phyloP scores from a whole-genome alignment of 345 rosid genomes.

The Tarenaya hassleriana region DNA sequence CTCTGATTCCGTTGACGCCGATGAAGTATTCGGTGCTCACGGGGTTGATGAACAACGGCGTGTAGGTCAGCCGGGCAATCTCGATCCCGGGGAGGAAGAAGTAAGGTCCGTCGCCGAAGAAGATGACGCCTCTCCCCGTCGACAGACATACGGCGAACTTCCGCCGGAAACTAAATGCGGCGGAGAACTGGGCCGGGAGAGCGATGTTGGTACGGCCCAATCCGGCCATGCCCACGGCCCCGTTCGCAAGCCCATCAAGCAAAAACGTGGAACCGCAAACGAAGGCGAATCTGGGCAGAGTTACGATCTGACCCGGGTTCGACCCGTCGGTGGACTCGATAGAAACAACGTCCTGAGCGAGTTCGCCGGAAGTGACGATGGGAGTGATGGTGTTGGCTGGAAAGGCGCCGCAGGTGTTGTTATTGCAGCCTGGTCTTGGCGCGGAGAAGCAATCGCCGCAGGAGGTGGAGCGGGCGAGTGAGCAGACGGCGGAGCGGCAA shows the following conservation, averaged over 20 bases:
- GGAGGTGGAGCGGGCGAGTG: conserved; percentile 37
- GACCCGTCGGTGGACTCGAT: conserved; percentile 59
- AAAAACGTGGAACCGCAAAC: conserved; percentile 37
- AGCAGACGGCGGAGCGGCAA: conserved; percentile 56
- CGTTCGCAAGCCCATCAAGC: conserved; percentile 43
- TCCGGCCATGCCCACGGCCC: conserved; percentile 53
- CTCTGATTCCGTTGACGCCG: conserved; percentile 39
- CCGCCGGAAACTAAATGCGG: conserved; percentile 46
- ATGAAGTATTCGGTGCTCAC: conserved; percentile 70
- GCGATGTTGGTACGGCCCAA: conserved; percentile 47
- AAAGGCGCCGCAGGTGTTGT: conserved; percentile 45
- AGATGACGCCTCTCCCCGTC: conserved; percentile 39
- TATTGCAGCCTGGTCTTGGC: conserved; percentile 63
- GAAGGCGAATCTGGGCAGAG: conserved; percentile 34
- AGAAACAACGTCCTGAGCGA: conserved; percentile 47
- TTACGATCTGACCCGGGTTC: conserved; percentile 45
- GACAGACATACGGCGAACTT: conserved; percentile 59
- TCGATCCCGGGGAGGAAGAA: conserved; percentile 44
- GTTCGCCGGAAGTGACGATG: conserved; percentile 42
- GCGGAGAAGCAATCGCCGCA: conserved; percentile 42
- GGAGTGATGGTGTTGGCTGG: conserved; percentile 43
- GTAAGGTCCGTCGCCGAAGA: conserved; percentile 57
- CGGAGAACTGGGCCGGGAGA: conserved; percentile 46
- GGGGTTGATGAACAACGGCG: conserved; percentile 53
- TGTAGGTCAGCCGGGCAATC: conserved; percentile 40